Conservation (phyloP, 2,329 filamentous ascomycete species). For the Beauveria asiatica region DNA sequence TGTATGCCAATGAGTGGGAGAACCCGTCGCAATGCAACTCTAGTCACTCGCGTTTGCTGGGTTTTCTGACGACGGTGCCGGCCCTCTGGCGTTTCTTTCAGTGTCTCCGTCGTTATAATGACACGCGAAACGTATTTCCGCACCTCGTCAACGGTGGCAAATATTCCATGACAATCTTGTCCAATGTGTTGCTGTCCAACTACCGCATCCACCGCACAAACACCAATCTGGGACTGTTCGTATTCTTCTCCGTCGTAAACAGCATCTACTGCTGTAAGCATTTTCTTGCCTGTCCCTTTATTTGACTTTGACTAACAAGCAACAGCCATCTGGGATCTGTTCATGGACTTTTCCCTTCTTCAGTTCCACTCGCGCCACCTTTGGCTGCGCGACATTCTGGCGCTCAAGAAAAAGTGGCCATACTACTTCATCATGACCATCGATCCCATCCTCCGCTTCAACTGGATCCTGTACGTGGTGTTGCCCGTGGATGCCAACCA, state of each 20-base stretch:
- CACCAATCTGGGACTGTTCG: slow-evolving; percentile 60
- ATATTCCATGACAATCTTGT: slow-evolving; percentile 75
- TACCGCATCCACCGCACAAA: slow-evolving; percentile 64
- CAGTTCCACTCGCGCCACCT: slow-evolving; percentile 62
- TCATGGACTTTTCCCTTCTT: slow-evolving; percentile 93
- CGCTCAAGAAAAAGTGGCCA: slow-evolving; percentile 67
- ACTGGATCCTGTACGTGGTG: slow-evolving; percentile 90
- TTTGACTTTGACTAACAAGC: background rate
- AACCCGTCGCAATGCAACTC: slow-evolving; percentile 76
- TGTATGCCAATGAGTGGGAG: slow-evolving; percentile 74
- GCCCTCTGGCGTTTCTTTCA: slow-evolving; percentile 87
- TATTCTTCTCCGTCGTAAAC: slow-evolving; percentile 74
- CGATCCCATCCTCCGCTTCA: slow-evolving; percentile 80
- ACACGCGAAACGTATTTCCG: slow-evolving; percentile 81
- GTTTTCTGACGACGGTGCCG: slow-evolving; percentile 76
- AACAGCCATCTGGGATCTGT: slow-evolving; percentile 77
- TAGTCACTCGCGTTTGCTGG: slow-evolving; percentile 69
- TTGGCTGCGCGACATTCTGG: slow-evolving; percentile 68
- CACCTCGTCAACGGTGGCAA: slow-evolving; percentile 91
- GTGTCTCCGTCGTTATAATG: slow-evolving; percentile 79
- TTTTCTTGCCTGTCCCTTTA: background rate
- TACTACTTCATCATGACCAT: slow-evolving; percentile 82
- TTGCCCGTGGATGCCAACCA: slow-evolving; percentile 75
- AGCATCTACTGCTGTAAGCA: slow-evolving; percentile 67
- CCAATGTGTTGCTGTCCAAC: slow-evolving; percentile 69